Evolutionary conservation across 805 yeast genomes (phyloP), one percentile per base, ranked within the genome.

Genomic region (Jamesozyma hellenica): DNA sequence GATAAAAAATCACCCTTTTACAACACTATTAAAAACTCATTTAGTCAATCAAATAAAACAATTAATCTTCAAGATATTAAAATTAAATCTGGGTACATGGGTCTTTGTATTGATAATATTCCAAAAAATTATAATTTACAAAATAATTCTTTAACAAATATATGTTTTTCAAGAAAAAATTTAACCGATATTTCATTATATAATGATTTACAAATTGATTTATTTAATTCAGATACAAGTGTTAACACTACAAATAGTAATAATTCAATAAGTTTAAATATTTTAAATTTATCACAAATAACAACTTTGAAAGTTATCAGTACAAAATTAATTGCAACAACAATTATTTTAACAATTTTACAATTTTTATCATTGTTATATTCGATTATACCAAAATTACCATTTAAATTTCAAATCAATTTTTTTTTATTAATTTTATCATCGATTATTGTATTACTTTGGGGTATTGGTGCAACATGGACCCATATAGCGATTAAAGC

Each of bases 391-490:
- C 81, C 82, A 1, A 62, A 67, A 12, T 44, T 77, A 11, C 85
- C 85, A 4, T 53, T 36, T 33, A 65, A 52, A 42, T 16, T 40
- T 13, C 26, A 48, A 12, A 38, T 63, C 17, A 58, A 48, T 42
- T 59, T 47, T 38, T 48, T 50, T 21, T 53, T 50, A 38, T 52
- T 64, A 43, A 47, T 49, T 4, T 43, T 71, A 21, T 58, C 71
- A 15, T 55, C 66, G 0, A 42, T 61, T 0, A 47, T 66, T 34
- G 62, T 67, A 4, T 52, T 77, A 3, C 32, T 77, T 2, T 77
- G 82, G 81, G 83, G 82, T 0, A 57, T 77, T 23, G 82, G 82
- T 2, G 65, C 82, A 1, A 76, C 78, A 72, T 70, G 82, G 64
- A 70, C 70, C 36, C 77, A 75, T 48, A 75, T 77, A 37, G 80